phyloP scores from a whole-genome alignment of 768 basidiomycete genomes.

The Lyophyllum decastes region DNA sequence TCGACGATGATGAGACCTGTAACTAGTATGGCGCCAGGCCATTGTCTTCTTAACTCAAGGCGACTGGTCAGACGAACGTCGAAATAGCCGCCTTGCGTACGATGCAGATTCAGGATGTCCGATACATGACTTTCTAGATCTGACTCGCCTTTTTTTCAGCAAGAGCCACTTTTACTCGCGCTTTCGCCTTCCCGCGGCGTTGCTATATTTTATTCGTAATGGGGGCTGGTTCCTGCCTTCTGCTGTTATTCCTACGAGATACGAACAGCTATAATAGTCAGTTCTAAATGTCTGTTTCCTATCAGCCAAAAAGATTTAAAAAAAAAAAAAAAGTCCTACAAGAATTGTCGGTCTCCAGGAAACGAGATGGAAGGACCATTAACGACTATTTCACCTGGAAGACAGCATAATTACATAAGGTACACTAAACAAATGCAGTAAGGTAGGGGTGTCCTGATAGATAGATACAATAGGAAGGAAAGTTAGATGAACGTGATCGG shows the following conservation, averaged over 20 bases:
- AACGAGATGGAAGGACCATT: not conserved
- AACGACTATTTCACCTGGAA: constrained; percentile 3
- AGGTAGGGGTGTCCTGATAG: constrained; percentile 18
- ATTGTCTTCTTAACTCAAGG: constrained; percentile 28
- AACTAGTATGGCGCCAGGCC: constrained; percentile 17
- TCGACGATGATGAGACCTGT: constrained; percentile 10
- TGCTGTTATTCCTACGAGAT: not conserved
- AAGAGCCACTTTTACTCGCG: not conserved
- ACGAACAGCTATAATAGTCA: not conserved
- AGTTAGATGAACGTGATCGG: constrained; percentile 28
- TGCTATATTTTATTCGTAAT: not conserved
- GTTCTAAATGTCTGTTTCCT: no score
- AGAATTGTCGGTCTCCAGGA: not conserved
- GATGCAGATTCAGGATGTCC: not conserved
- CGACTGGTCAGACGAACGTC: constrained; percentile 20
- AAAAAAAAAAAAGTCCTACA: not conserved
- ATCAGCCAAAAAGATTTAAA: no score
- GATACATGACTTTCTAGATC: no score
- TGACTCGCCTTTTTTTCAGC: not conserved
- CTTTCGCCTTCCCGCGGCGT: not conserved
- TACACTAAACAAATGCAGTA: constrained; percentile 20
- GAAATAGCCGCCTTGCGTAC: not conserved
- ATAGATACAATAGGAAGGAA: constrained; percentile 21
- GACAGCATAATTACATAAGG: constrained; percentile 23
- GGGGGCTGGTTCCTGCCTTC: not conserved